Evolutionary conservation across 1,139 yeast species (phyloP), one percentile per base, ranked within the genome.

Genomic region (Diutina neorugosa): DNA sequence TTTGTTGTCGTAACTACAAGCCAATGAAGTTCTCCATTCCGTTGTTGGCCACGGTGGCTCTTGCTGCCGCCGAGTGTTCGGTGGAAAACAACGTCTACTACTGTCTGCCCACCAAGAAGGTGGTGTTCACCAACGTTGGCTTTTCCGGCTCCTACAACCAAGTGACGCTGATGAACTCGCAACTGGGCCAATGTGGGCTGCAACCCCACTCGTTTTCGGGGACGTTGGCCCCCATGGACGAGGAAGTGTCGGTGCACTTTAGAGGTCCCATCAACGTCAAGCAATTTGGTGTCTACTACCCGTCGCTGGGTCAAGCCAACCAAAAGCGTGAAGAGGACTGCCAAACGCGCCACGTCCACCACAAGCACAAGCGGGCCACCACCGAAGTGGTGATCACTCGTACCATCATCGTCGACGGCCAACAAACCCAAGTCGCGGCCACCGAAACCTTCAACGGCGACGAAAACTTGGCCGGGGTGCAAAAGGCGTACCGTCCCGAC

Each of bases 241-340:
- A 89, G 70, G 96, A 89, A 67, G 73, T 91, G 53, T 84, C 96
- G 18, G 87, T 93, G 55, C 98, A 91, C 69, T 88, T 91, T 76
- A 82, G 98, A 70, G 98, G 98, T 55, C 98, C 98, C 40, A 68
- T 93, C 60, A 75, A 79, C 56, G 78, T 91, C 65, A 71, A 76
- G 62, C 86, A 87, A 69, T 89, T 93, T 65, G 97, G 90, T 60
- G 86, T 75, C 58, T 85, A 83, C 68, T 67, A 64, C 18, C 61
- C 75, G 2, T 21, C 48, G 16, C 23, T n/a, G n/a, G 46, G 46
- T 76, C 21, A 56, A 23, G 88, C 77, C 54, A 55, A 61, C 63
- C 53, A 68, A 62, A 68, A 65, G 61, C 63, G 66, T 40, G 64
- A 61, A 19, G 76, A 70, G 57, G 76, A 71, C 53, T 74, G 77